Evolutionary conservation across 1,284 basidiomycete genomes (phyloP).

Genomic region (Apiotrichum sp.): DNA sequence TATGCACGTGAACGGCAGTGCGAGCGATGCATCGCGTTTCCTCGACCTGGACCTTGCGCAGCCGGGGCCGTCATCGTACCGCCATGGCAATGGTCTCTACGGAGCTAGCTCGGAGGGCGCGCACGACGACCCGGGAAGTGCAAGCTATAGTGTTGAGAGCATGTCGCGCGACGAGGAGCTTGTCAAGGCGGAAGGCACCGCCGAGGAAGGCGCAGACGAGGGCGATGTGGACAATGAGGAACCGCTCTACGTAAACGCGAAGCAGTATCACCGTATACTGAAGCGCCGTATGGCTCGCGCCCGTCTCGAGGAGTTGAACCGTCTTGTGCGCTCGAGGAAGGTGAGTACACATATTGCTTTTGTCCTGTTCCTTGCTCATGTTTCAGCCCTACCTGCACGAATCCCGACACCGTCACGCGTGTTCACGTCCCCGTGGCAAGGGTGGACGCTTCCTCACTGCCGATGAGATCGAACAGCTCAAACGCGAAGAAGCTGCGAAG

Average conservation of each 20-base stretch:
- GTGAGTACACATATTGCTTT: constrained; percentile 47
- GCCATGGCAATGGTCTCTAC: constrained; percentile 9
- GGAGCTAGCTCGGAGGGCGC: constrained; percentile 10
- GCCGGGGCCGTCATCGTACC: constrained; percentile 30
- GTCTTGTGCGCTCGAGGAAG: constrained; percentile 84
- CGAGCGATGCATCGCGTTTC: constrained; percentile 22
- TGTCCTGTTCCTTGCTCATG: neutral
- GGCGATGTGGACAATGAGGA: constrained; percentile 66
- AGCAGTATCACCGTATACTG: constrained; percentile 93
- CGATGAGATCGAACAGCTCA: constrained; percentile 64
- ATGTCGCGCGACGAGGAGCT: constrained; percentile 14
- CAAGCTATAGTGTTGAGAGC: constrained; percentile 1
- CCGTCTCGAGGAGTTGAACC: constrained; percentile 82
- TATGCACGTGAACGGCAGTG: constrained; percentile 7
- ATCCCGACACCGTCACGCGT: constrained; percentile 94
- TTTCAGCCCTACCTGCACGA: constrained; percentile 90
- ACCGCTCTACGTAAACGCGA: constrained; percentile 93
- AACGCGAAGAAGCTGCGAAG: constrained; percentile 40
- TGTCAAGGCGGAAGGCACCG: constrained; percentile 23
- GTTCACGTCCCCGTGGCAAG: constrained; percentile 90
- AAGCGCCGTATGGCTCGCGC: constrained; percentile 83
- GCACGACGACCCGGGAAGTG: constrained; percentile 9
- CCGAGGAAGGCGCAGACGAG: constrained; percentile 11
- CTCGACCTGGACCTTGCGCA: constrained; percentile 30
- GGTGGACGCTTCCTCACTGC: constrained; percentile 95